These are phyloP conservation scores for Oemleria cerasiformis DNA, from an alignment of 306 rosid genomes.

Conservation along the genomic window DNA sequence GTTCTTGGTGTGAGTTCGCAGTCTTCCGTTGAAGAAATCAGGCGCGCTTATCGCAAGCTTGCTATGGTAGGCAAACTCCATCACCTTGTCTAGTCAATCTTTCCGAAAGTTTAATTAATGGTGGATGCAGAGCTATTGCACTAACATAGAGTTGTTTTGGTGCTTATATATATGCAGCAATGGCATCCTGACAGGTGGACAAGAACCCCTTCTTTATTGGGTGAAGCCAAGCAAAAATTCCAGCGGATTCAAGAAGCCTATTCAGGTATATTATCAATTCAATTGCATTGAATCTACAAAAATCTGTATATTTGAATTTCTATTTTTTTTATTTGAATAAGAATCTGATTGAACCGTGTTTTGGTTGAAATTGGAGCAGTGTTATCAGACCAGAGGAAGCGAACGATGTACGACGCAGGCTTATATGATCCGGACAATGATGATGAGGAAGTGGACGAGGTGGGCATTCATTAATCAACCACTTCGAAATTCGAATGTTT, in stretches of 20 bases:
- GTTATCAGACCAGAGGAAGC: conserved; percentile 59
- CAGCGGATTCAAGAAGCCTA: conserved; percentile 87
- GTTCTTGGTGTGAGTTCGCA: conserved; percentile 60
- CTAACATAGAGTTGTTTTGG: too few relatives aligned
- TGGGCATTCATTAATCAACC: conserved; percentile 10
- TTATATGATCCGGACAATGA: conserved; percentile 45
- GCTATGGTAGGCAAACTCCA: conserved; percentile 49
- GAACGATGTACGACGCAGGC: conserved; percentile 64
- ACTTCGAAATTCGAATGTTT: too few relatives aligned
- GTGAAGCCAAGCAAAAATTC: conserved; percentile 61
- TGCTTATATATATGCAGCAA: conserved; percentile 32
- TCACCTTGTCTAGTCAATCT: not conserved
- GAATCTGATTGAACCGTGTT: too few relatives aligned
- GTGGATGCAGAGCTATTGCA: too few relatives aligned
- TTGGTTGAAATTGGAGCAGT: conserved; percentile 35
- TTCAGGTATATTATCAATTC: conserved; percentile 40
- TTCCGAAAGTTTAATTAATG: too few relatives aligned
- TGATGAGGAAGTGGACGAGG: conserved; percentile 67
- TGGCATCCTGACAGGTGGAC: conserved; percentile 93
- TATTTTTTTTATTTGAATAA: too few relatives aligned
- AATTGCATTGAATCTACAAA: too few relatives aligned
- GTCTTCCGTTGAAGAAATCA: conserved; percentile 58
- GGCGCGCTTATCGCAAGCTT: conserved; percentile 73
- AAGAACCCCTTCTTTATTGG: conserved; percentile 48
- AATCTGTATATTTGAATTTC: too few relatives aligned